A percentile compares a stretch with the other conserved stretches of the same genome.
Conservation (phyloP, 2,329 filamentous ascomycete genomes). For the Fusarium globosum region DNA sequence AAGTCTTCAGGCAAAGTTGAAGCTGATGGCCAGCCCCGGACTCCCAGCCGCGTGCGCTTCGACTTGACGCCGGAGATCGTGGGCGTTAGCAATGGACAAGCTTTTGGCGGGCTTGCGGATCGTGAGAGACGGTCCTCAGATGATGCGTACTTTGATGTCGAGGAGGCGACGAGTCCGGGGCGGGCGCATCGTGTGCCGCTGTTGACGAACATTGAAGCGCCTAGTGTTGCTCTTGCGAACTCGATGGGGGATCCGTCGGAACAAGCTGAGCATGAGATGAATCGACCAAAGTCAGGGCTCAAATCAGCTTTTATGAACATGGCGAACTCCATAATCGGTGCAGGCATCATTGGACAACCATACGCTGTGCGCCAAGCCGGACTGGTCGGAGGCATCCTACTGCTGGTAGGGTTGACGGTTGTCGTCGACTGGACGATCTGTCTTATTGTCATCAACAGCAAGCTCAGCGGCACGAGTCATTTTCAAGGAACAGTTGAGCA, state of each 20-base stretch:
- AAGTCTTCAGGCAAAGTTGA: conserved; percentile 33
- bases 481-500: conserved; percentile 97
- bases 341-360: conserved; percentile 83
- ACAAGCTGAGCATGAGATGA: conserved; percentile 65
- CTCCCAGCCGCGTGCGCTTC: conserved; percentile 80
- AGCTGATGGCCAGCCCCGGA: conserved; percentile 48
- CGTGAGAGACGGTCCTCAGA: conserved; percentile 41
- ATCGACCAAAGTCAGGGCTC: conserved; percentile 84
- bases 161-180: conserved; percentile 61
- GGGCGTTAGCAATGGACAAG: conserved; percentile 41
- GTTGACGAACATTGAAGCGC: conserved; percentile 85
- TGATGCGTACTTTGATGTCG: conserved; percentile 60
- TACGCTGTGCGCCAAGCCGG: conserved; percentile 97
- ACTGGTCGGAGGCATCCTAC: conserved; percentile 79
- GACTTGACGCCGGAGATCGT: conserved; percentile 64
- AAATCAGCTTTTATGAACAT: conserved; percentile 98
- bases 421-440: conserved; percentile 98
- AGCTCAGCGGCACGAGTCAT: conserved; percentile 90
- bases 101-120: conserved; percentile 22
- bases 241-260: conserved; percentile 51
- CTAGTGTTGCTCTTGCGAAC: conserved; percentile 77
- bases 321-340: conserved; percentile 96
- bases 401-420: conserved; percentile 83
- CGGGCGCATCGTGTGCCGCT: conserved; percentile 72
- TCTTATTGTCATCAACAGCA: conserved; percentile 96